Evolutionary conservation across 768 basidiomycete species (phyloP).

Genomic region (Kondoa subrosea): DNA sequence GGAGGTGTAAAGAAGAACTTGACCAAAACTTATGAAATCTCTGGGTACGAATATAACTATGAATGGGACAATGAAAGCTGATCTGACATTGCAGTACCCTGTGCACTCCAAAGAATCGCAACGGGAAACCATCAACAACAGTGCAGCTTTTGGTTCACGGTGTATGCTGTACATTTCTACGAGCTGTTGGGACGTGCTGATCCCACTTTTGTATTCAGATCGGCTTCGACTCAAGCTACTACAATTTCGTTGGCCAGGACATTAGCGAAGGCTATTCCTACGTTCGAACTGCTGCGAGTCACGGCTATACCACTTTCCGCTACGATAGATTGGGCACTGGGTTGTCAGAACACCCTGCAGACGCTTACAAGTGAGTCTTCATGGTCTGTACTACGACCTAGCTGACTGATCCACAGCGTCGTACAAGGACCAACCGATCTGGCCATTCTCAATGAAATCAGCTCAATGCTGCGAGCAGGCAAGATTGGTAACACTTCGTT

Average conservation of each 20-base stretch:
- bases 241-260: conserved; percentile 15
- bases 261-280: conserved; percentile 12
- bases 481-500: conserved; percentile 16
- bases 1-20: conserved; percentile 7
- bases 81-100: too few species aligned
- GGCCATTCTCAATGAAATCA: conserved; percentile 17
- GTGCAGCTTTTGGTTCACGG: conserved; percentile 24
- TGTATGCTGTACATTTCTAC: not conserved
- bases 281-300: conserved; percentile 15
- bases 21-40: conserved; percentile 17
- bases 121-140: conserved; percentile 6
- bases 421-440: conserved; percentile 15
- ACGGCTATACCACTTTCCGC: conserved; percentile 21
- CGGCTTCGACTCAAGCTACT: conserved; percentile 15
- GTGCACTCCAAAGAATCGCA: conserved; percentile 14
- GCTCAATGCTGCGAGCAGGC: conserved; percentile 11
- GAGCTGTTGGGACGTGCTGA: not conserved
- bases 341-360: conserved; percentile 16
- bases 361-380: conserved; percentile 17
- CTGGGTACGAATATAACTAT: too few species aligned
- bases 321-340: conserved; percentile 23
- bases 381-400: not conserved
- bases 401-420: not conserved
- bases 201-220: conserved; percentile 16
- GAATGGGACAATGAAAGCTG: too few species aligned